A percentile compares a stretch with the other conserved stretches of the same genome.
Conservation (phyloP, 163 green algal genomes). For the Coccomyxa subellipsoidea region DNA sequence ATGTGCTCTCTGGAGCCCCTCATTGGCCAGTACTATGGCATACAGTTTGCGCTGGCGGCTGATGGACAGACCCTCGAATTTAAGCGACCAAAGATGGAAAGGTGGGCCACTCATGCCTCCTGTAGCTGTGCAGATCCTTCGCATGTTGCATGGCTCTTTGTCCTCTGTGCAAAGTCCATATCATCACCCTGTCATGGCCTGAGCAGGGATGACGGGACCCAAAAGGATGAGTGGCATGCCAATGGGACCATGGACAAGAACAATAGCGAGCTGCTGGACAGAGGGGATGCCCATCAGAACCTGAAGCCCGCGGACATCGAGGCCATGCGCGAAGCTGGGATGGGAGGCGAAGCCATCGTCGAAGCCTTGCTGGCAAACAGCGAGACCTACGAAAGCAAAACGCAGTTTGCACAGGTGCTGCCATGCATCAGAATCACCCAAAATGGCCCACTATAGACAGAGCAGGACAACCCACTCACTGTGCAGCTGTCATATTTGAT, state of each 20-base stretch:
- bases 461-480: too few species aligned
- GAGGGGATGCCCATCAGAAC: conserved; percentile 22
- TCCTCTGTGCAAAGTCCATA: too few species aligned
- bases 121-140: conserved; percentile 1
- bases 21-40: conserved; percentile 61
- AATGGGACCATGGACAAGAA: conserved; percentile 2
- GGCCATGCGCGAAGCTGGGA: conserved; percentile 28
- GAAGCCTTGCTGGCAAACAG: conserved; percentile 65
- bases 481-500: too few species aligned
- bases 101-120: background rate
- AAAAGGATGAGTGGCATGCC: background rate
- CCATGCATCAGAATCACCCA: too few species aligned
- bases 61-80: background rate
- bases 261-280: conserved; percentile 53
- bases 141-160: too few species aligned
- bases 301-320: conserved; percentile 38
- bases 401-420: conserved; percentile 62
- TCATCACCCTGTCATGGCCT: background rate
- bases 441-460: too few species aligned
- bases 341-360: conserved; percentile 71
- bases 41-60: conserved; percentile 41
- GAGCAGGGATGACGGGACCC: background rate
- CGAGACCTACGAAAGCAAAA: conserved; percentile 79
- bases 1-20: conserved; percentile 35
- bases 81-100: background rate